phyloP scores from a whole-genome alignment of 306 rosid genomes.

The Prunus dulcis region DNA sequence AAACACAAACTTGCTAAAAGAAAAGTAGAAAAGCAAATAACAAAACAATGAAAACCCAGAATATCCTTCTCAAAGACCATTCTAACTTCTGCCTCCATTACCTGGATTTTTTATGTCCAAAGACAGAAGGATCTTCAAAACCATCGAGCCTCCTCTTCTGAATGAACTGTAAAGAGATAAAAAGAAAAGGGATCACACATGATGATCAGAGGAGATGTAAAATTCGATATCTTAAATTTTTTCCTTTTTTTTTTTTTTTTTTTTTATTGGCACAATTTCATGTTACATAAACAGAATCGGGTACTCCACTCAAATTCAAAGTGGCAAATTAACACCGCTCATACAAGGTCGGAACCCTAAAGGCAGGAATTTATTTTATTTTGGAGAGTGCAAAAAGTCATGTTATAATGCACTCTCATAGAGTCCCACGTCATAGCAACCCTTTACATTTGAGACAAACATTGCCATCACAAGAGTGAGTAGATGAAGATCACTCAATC shows the following conservation, averaged over 20 bases:
- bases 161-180: neutral
- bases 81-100: neutral
- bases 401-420: neutral
- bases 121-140: conserved; percentile 14
- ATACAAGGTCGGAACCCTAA: neutral
- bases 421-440: neutral
- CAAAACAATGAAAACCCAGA: neutral
- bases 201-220: neutral
- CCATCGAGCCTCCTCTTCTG: conserved; percentile 27
- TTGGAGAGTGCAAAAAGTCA: neutral
- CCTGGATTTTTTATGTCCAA: conserved; percentile 14
- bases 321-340: neutral
- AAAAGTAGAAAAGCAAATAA: neutral
- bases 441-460: neutral
- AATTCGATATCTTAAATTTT: neutral
- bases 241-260: neutral
- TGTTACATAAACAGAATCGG: neutral
- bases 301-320: neutral
- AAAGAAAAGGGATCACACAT: neutral
- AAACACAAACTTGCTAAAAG: neutral
- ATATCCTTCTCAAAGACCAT: neutral
- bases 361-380: neutral
- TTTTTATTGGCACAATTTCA: neutral
- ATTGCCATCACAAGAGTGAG: neutral
- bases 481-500: neutral